Evolutionary conservation across 176 grass and related monocot species (phyloP), one percentile per base, ranked within the genome.

Genomic region (Tuctoria greenei): DNA sequence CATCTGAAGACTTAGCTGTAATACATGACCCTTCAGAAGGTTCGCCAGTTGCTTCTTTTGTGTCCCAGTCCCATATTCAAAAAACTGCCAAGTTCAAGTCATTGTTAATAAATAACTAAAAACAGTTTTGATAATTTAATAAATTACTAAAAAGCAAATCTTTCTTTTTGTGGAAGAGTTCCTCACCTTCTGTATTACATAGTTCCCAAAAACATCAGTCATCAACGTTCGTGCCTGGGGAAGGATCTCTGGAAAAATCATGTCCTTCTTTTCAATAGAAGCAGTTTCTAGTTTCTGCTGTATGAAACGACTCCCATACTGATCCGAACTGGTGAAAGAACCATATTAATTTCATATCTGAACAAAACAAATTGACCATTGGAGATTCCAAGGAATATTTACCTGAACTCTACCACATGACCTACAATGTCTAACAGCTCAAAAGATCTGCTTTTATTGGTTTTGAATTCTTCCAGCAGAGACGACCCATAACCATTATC

Each of bases 141-240:
- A 82, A 45, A 44, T 46, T 14, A 7, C 40, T 47, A 89, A 39
- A 31, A 31, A 31, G 37, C 46, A 73, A 72, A 72, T 50, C 57
- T 52, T 0, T 31, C 31, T 1, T 31, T 14, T 76, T 76, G 42
- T 57, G 73, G 31, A 75, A 83, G 23, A 31, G 83, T 67, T 85
- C n/a, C 66, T 57, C 52, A 95, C 95, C 82, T 99, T 99, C 83
- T 99, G 95, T 79, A 99, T 92, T 34, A 99, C 95, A 88, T 99
- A 99, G 69, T 99, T 99, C 66, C 95, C 95, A 64, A 99, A 99
- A 86, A 99, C 95, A 86, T 99, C 95, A 74, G 91, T 99, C 95
- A 99, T 99, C 69, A 99, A 75, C 36, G 82, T 76, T 57, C 85
- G 91, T 73, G 95, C 80, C 72, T 95, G 82, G 73, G 95, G 89